Percentiles rank a stretch among this genome's conserved stretches.
These are phyloP conservation scores for Jackrogersella multiformis DNA, from an alignment of 495 filamentous ascomycete genomes.

Conservation along the genomic window DNA sequence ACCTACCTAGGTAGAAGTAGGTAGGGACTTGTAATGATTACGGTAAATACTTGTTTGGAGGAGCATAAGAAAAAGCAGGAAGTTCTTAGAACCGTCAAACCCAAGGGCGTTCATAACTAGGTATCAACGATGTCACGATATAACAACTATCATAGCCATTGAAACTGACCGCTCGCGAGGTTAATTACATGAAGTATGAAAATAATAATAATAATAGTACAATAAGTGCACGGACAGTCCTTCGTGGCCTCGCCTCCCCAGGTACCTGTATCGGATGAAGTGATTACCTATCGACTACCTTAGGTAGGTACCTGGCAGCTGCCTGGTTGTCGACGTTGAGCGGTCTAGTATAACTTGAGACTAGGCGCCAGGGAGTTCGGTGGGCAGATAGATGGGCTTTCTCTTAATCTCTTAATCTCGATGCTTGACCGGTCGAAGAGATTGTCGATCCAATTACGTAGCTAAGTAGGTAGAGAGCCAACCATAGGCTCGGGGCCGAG, in stretches of 20 bases:
- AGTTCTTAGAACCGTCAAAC: conserved; percentile 10
- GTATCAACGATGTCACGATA: conserved; percentile 23
- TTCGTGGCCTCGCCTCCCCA: too few relatives aligned
- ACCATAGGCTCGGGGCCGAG: conserved; percentile 27
- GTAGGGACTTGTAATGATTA: conserved; percentile 13
- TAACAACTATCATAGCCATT: not conserved
- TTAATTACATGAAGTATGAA: too few relatives aligned
- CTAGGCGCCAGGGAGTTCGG: too few relatives aligned
- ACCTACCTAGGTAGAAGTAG: too few relatives aligned
- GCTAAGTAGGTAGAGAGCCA: not conserved
- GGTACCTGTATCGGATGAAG: too few relatives aligned
- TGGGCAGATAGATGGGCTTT: not conserved
- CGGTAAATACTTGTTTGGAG: conserved; percentile 10
- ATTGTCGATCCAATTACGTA: not conserved
- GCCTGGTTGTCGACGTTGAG: not conserved
- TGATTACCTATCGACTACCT: not conserved
- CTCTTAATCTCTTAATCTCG: not conserved
- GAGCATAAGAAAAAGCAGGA: not conserved
- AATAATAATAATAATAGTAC: too few relatives aligned
- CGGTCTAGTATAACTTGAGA: not conserved
- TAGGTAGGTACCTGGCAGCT: not conserved
- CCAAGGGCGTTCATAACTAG: not conserved
- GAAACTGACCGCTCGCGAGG: not conserved
- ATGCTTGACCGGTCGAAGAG: conserved; percentile 22
- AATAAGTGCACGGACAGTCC: too few relatives aligned